phyloP scores from a whole-genome alignment of 2,329 filamentous ascomycete species.

The Fusarium mundagurra region DNA sequence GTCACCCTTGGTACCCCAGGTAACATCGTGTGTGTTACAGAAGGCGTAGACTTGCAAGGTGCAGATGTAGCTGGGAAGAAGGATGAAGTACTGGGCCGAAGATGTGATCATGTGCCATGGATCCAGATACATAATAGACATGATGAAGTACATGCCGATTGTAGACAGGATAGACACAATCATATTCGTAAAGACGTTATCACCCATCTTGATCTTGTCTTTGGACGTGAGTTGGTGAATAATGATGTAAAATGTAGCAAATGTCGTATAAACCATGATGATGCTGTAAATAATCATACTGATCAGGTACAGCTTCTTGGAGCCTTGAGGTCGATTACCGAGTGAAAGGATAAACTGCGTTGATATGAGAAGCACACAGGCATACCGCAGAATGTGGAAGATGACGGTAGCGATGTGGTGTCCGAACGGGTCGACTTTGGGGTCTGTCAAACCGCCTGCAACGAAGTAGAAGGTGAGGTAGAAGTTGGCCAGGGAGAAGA shows the following conservation, averaged over 20 bases:
- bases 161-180: constrained; percentile 91
- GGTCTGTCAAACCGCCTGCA: constrained; percentile 85
- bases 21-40: constrained; percentile 55
- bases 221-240: constrained; percentile 74
- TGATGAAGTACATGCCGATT: constrained; percentile 92
- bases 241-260: constrained; percentile 89
- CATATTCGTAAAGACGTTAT: constrained; percentile 94
- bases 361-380: constrained; percentile 85
- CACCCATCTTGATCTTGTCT: constrained; percentile 69
- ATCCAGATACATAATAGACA: constrained; percentile 95
- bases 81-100: constrained; percentile 88
- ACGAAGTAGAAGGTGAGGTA: constrained; percentile 99
- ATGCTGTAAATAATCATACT: constrained; percentile 91
- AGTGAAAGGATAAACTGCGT: constrained; percentile 97
- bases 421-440: constrained; percentile 86
- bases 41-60: constrained; percentile 98
- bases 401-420: constrained; percentile 85
- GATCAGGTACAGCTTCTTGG: constrained; percentile 86
- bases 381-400: constrained; percentile 87
- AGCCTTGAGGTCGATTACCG: constrained; percentile 94
- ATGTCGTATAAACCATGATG: constrained; percentile 96
- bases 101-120: constrained; percentile 99
- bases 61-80: constrained; percentile 94
- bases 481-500: constrained; percentile 98
- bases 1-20: constrained; percentile 83